Percentiles rank a stretch among this genome's conserved stretches.
Evolutionary conservation across 345 rosid genomes (phyloP).

Genomic region (Laguncularia racemosa): DNA sequence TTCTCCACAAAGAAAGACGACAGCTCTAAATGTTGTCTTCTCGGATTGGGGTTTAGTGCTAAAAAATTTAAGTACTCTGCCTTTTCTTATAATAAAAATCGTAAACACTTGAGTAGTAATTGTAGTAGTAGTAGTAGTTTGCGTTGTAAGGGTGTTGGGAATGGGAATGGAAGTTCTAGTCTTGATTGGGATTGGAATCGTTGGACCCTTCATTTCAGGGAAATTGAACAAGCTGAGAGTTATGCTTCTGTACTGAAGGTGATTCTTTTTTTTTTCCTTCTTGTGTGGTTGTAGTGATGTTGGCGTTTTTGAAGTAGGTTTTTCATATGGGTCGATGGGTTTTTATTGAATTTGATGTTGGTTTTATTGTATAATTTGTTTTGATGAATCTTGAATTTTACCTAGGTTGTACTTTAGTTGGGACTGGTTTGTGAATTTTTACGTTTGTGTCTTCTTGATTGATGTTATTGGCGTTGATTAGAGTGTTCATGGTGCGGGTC

Average conservation of each 20-base stretch:
- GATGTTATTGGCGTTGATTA: no score
- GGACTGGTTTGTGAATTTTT: no score
- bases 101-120: slow-evolving; percentile 24
- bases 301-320: no score
- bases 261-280: slow-evolving; percentile 4
- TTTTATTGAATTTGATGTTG: no score
- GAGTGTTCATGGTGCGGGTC: no score
- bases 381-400: no score
- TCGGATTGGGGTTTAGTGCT: slow-evolving; percentile 18
- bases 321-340: no score
- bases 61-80: slow-evolving; percentile 5
- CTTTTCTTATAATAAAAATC: slow-evolving; percentile 18
- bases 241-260: slow-evolving; percentile 82
- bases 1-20: slow-evolving; percentile 22
- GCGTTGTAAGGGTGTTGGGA: slow-evolving; percentile 10
- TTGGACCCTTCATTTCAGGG: slow-evolving; percentile 84
- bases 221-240: slow-evolving; percentile 70
- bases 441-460: no score
- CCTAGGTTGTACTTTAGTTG: no score
- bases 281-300: neutral
- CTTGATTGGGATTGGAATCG: slow-evolving; percentile 86
- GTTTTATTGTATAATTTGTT: no score
- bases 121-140: slow-evolving; percentile 24
- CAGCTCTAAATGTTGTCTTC: slow-evolving; percentile 20
- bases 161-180: slow-evolving; percentile 20